phyloP scores from a whole-genome alignment of 768 basidiomycete genomes.

The Amylocystis lapponica region DNA sequence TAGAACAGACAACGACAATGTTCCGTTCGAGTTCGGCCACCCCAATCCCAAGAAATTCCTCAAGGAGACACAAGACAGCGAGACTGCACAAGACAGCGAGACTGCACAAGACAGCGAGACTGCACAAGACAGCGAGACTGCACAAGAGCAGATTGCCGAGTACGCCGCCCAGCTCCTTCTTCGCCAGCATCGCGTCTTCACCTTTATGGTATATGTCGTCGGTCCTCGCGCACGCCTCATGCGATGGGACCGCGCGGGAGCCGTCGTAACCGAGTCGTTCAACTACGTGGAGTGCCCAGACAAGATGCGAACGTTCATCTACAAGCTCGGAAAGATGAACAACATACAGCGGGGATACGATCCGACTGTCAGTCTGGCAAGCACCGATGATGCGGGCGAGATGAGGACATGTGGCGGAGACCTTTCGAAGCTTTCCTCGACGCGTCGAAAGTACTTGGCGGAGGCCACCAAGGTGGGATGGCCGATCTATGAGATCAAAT shows the following conservation, averaged over 20 bases:
- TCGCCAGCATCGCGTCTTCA: slow-evolving; percentile 4
- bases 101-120: not conserved
- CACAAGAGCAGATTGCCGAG: slow-evolving; percentile 1
- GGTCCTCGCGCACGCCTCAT: not conserved
- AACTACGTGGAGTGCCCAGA: not conserved
- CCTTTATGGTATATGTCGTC: slow-evolving; percentile 1
- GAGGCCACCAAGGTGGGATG: not conserved
- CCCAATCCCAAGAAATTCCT: no score
- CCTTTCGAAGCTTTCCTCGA: not conserved
- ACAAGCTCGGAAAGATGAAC: slow-evolving; percentile 1
- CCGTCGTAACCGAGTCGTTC: slow-evolving; percentile 3
- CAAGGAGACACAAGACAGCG: no score
- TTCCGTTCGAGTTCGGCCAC: not conserved
- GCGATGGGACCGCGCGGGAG: slow-evolving; percentile 4
- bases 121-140: not conserved
- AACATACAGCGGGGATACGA: slow-evolving; percentile 1
- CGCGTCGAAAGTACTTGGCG: not conserved
- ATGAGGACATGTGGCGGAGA: not conserved
- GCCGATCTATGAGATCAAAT: not conserved
- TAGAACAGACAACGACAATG: not conserved
- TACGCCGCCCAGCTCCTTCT: slow-evolving; percentile 2
- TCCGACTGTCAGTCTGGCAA: slow-evolving; percentile 2
- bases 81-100: not conserved
- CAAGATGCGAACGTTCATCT: not conserved
- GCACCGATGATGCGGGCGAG: not conserved